Evolutionary conservation across 441 rosid species (phyloP).

Genomic region (Capsella rubella): DNA sequence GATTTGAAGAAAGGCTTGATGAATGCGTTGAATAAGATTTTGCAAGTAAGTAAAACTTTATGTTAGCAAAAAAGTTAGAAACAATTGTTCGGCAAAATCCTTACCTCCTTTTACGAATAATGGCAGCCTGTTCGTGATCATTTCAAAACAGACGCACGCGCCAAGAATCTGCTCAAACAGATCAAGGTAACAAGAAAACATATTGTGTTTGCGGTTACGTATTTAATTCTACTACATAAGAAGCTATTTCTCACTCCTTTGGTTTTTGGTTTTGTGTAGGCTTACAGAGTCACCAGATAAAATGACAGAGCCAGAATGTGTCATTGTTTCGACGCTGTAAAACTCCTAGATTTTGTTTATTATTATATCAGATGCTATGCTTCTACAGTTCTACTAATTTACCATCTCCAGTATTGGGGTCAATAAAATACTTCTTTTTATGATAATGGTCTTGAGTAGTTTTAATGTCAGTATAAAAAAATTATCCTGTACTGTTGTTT

Average conservation of each 20-base stretch:
- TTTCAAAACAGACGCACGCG: conserved; percentile 62
- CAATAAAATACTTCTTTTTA: neutral
- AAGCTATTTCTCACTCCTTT: neutral
- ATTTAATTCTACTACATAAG: neutral
- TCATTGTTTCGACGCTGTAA: conserved; percentile 4
- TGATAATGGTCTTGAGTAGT: neutral
- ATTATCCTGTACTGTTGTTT: too few species aligned
- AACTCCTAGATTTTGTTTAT: neutral
- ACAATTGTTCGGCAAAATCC: neutral
- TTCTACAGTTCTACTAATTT: neutral
- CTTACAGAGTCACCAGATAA: conserved; percentile 55
- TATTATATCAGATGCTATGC: conserved; percentile 7
- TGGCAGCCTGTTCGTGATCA: conserved; percentile 88
- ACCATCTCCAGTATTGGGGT: neutral
- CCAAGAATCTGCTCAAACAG: conserved; percentile 75
- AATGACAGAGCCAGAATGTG: conserved; percentile 16
- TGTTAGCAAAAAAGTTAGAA: neutral
- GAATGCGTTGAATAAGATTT: conserved; percentile 69
- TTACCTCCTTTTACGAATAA: neutral
- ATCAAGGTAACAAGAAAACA: conserved; percentile 60
- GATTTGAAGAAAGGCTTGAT: conserved; percentile 75
- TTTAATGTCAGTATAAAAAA: too few species aligned
- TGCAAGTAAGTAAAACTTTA: conserved; percentile 59
- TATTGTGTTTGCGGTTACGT: neutral
- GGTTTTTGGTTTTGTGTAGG: conserved; percentile 40